Conservation (phyloP, 2,329 filamentous ascomycete species). For the Monilinia vaccinii-corymbosi region DNA sequence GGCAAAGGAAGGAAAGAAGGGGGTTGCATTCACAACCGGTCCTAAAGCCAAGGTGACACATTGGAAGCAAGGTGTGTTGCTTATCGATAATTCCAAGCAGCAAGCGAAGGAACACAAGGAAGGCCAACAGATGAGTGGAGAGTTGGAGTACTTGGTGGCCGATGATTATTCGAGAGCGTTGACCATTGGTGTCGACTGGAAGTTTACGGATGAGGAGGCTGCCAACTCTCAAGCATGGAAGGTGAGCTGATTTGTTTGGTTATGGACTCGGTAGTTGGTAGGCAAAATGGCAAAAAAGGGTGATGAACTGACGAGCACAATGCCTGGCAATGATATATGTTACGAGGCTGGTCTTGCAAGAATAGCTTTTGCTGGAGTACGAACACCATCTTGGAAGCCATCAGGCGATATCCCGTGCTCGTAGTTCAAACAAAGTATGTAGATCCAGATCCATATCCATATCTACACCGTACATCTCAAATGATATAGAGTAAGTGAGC, state of each 20-base stretch:
- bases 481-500: neutral
- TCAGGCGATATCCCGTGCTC: neutral
- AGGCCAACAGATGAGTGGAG: slow-evolving; percentile 53
- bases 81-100: slow-evolving; percentile 49
- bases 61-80: slow-evolving; percentile 77
- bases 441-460: too few species aligned
- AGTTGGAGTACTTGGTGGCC: slow-evolving; percentile 61
- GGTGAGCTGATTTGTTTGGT: slow-evolving; percentile 22
- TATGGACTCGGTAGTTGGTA: neutral
- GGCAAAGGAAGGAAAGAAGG: slow-evolving; percentile 45
- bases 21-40: slow-evolving; percentile 82
- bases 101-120: slow-evolving; percentile 38
- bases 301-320: neutral
- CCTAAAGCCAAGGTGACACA: slow-evolving; percentile 71
- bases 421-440: neutral
- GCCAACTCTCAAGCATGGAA: slow-evolving; percentile 26
- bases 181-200: slow-evolving; percentile 56
- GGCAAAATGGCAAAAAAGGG: neutral
- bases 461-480: neutral
- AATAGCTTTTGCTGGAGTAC: neutral
- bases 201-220: slow-evolving; percentile 21
- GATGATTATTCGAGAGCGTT: slow-evolving; percentile 61
- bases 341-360: neutral
- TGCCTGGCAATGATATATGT: neutral
- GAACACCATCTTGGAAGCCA: neutral